Evolutionary conservation across 495 filamentous ascomycete genomes (phyloP).

Genomic region (Neurospora africana): DNA sequence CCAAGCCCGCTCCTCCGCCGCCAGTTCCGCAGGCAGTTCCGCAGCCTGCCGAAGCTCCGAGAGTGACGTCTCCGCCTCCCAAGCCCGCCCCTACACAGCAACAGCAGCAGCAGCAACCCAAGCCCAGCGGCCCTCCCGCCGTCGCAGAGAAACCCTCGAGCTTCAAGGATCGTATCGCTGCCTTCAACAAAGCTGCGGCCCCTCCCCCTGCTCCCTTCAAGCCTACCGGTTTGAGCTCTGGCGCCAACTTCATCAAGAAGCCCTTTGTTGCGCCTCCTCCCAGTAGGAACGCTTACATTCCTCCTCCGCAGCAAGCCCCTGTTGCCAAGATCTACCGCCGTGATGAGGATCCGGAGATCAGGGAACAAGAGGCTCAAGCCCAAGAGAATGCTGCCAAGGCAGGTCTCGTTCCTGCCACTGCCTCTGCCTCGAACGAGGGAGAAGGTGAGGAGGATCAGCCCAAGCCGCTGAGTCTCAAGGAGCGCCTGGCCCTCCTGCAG

Average conservation of each 20-base stretch:
- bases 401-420: slow-evolving; percentile 38
- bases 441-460: slow-evolving; percentile 62
- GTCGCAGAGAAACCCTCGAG: slow-evolving; percentile 78
- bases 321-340: slow-evolving; percentile 70
- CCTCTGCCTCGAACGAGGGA: slow-evolving; percentile 19
- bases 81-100: slow-evolving; percentile 35
- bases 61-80: slow-evolving; percentile 25
- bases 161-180: slow-evolving; percentile 90
- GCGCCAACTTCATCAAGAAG: slow-evolving; percentile 80
- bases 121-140: slow-evolving; percentile 46
- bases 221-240: slow-evolving; percentile 50
- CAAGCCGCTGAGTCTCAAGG: slow-evolving; percentile 86
- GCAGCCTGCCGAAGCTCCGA: slow-evolving; percentile 17
- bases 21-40: slow-evolving; percentile 21
- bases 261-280: slow-evolving; percentile 96
- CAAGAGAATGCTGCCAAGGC: slow-evolving; percentile 47
- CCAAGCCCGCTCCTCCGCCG: slow-evolving; percentile 26
- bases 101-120: slow-evolving; percentile 8
- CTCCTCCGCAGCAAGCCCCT: slow-evolving; percentile 51
- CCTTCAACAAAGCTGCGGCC: slow-evolving; percentile 85
- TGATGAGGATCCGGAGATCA: slow-evolving; percentile 81
- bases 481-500: slow-evolving; percentile 85
- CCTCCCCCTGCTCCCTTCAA: slow-evolving; percentile 83
- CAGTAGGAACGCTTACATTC: slow-evolving; percentile 83
- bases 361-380: slow-evolving; percentile 50